Percentiles rank a stretch among this genome's conserved stretches.
phyloP scores from a whole-genome alignment of 2,329 filamentous ascomycete species.

The Dryadomyces quercivorus region DNA sequence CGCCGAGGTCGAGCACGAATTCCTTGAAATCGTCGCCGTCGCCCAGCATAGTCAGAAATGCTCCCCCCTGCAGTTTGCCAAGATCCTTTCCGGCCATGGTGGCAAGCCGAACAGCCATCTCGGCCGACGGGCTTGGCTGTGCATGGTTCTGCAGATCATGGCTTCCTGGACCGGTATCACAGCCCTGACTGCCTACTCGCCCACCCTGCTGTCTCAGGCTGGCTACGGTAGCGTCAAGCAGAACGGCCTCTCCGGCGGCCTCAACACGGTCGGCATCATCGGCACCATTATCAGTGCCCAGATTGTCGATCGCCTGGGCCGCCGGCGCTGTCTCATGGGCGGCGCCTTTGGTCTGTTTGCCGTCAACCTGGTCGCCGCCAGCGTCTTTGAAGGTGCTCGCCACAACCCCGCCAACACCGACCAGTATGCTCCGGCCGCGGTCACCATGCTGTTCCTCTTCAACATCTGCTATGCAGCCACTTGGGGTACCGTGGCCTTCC shows the following conservation, averaged over 20 bases:
- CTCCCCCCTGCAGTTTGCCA: conserved; percentile 23
- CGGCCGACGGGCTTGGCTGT: conserved; percentile 26
- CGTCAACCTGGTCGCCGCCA: conserved; percentile 27
- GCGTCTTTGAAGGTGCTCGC: conserved; percentile 28
- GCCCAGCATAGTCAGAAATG: conserved; percentile 25
- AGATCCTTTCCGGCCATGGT: conserved; percentile 24
- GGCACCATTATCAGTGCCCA: conserved; percentile 38
- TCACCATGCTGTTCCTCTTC: conserved; percentile 36
- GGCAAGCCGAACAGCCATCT: conserved; percentile 23
- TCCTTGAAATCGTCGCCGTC: conserved; percentile 27
- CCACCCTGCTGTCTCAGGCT: conserved; percentile 20
- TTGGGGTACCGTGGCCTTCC: conserved; percentile 34
- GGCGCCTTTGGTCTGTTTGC: conserved; percentile 24
- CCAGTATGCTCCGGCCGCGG: conserved; percentile 29
- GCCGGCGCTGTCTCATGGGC: conserved; percentile 26
- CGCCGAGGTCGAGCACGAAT: conserved; percentile 25
- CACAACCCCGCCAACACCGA: conserved; percentile 21
- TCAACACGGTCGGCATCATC: conserved; percentile 38
- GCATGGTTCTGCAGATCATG: conserved; percentile 28
- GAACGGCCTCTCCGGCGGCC: conserved; percentile 34
- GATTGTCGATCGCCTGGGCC: conserved; percentile 36
- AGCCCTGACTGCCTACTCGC: conserved; percentile 26
- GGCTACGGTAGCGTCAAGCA: conserved; percentile 26
- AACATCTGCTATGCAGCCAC: conserved; percentile 39
- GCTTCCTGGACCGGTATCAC: conserved; percentile 32